phyloP scores from a whole-genome alignment of 768 basidiomycete species.

The Candolleomyces eurysporus region DNA sequence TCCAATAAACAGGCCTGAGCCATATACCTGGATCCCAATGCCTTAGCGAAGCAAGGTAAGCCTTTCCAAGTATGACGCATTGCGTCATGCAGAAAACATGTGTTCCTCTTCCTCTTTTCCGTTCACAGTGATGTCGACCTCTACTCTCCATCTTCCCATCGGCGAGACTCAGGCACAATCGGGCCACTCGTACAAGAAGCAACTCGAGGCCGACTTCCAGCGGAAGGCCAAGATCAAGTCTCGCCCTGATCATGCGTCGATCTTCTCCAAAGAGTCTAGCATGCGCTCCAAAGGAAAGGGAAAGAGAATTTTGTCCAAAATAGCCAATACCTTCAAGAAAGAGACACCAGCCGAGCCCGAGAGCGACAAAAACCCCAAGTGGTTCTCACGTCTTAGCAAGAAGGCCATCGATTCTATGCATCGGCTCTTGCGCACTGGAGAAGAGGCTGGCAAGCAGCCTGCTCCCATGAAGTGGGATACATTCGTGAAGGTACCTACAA shows the following conservation, averaged over 20 bases:
- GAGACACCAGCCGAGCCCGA: constrained; percentile 34
- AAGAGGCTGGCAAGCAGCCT: constrained; percentile 53
- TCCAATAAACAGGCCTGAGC: too few species aligned
- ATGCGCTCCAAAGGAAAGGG: constrained; percentile 38
- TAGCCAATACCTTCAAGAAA: constrained; percentile 27
- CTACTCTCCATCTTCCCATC: constrained; percentile 27
- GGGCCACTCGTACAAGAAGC: constrained; percentile 64
- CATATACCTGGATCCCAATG: too few species aligned
- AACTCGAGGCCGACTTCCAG: constrained; percentile 38
- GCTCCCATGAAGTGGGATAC: constrained; percentile 76
- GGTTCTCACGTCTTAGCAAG: constrained; percentile 58
- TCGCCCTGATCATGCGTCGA: constrained; percentile 54
- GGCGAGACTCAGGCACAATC: constrained; percentile 62
- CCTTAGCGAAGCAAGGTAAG: too few species aligned
- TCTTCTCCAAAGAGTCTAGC: constrained; percentile 44
- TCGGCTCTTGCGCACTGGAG: constrained; percentile 56
- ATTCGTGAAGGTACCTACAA: constrained; percentile 58
- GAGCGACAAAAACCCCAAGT: constrained; percentile 39
- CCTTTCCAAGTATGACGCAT: too few species aligned
- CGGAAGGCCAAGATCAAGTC: constrained; percentile 71
- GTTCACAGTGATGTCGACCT: too few species aligned
- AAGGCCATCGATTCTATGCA: constrained; percentile 61
- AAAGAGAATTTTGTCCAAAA: constrained; percentile 47
- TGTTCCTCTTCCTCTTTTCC: too few species aligned
- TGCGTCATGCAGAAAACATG: too few species aligned